phyloP scores from a whole-genome alignment of 345 rosid genomes.

The Garcia nutans region DNA sequence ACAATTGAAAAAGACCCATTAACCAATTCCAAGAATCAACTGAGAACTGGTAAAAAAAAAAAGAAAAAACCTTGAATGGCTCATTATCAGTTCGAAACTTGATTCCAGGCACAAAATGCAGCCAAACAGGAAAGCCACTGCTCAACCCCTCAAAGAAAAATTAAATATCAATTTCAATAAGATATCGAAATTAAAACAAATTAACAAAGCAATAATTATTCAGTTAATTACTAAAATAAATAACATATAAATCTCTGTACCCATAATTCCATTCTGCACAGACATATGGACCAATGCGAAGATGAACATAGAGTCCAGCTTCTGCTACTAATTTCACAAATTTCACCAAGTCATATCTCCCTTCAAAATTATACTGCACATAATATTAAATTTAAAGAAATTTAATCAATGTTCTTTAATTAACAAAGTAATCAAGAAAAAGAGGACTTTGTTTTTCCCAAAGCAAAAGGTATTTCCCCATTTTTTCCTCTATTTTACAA shows the following conservation, averaged over 20 bases:
- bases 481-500: too few relatives aligned
- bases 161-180: not conserved
- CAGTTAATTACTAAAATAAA: not conserved
- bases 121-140: conserved; percentile 97
- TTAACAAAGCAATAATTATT: not conserved
- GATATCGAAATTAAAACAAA: not conserved
- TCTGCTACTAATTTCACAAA: conserved; percentile 75
- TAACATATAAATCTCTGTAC: conserved; percentile 28
- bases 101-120: conserved; percentile 85
- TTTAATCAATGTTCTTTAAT: not conserved
- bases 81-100: conserved; percentile 82
- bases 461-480: not conserved
- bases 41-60: not conserved
- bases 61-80: conserved; percentile 65
- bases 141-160: not conserved
- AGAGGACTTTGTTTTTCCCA: not conserved
- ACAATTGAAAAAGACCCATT: not conserved
- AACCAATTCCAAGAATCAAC: not conserved
- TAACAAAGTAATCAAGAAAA: not conserved
- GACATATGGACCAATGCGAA: conserved; percentile 93
- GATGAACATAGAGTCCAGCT: conserved; percentile 89
- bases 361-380: conserved; percentile 80
- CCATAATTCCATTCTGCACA: conserved; percentile 99
- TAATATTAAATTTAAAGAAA: not conserved
- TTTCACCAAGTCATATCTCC: conserved; percentile 80